Evolutionary conservation across 257 asterid species (phyloP), one percentile per base, ranked within the genome.

Genomic region (Solanum infundibuliforme): DNA sequence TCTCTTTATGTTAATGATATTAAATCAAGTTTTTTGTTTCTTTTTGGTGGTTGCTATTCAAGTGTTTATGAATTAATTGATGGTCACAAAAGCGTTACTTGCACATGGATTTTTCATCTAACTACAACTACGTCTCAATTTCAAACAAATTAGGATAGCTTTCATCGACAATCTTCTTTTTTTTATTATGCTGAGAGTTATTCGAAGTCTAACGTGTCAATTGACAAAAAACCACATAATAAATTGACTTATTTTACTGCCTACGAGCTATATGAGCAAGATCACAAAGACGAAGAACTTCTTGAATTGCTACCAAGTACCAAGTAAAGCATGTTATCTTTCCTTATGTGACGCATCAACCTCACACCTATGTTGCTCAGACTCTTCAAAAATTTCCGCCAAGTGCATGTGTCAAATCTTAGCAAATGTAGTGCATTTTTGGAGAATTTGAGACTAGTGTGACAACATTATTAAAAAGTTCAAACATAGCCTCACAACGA

Each of bases 371-470:
- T 12, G 21, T 12, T 27, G 74, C 36, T 68, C 10, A 0, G 0
- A 12, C 36, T 68, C 21, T 6, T 12, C 5, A 68, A 27, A 27
- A 68, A 0, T 6, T 1, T 0, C 5, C 12, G 1, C 11, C 23
- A 1, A 6, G 3, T 29, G 10, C 38, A 69, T 12, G 1, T 68
- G 0, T 69, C 6, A 14, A 0, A 29, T 13, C 75, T 4, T 69
- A 7, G 23, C 65, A 69, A 69, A 68, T 25, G 36, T 13, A 69
- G 5, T 29, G 0, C 6, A 69, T 3, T 13, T 69, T 29, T 7
- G 0, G 0, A 6, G 18, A 0, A 55, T 55, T 0, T 20, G n/a
- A 55, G 2, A 55, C 11, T 0, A 55, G 12, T 5, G 7, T 0
- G 8, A 65, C 32, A 1, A n/a, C 18, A 5, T 65, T 65, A 55